Conservation (phyloP, 176 grass and related monocot species). For the Musa beccarii region DNA sequence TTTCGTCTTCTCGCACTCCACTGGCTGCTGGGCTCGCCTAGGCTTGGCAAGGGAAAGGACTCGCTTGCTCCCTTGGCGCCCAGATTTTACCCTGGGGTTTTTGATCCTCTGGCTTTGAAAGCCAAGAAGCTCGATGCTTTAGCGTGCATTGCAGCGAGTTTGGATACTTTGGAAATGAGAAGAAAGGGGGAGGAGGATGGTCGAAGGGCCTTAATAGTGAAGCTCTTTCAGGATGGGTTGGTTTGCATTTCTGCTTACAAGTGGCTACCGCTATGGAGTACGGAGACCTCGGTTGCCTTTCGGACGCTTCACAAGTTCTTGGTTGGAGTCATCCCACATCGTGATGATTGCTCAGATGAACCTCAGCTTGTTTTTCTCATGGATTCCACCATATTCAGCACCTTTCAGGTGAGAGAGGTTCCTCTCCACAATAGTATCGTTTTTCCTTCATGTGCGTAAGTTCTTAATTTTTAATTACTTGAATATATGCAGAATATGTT, state of each 20-base stretch:
- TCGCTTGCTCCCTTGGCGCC: constrained; percentile 13
- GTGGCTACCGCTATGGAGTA: constrained; percentile 75
- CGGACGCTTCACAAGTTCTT: constrained; percentile 54
- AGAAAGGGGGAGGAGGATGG: constrained; percentile 23
- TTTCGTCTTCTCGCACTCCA: constrained; percentile 65
- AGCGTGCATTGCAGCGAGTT: constrained; percentile 28
- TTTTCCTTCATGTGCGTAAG: constrained; percentile 9
- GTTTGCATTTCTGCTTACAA: constrained; percentile 55
- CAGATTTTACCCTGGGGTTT: constrained; percentile 55
- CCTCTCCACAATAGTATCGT: neutral
- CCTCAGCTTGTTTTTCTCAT: constrained; percentile 41
- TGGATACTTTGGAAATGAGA: neutral
- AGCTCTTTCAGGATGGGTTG: constrained; percentile 62
- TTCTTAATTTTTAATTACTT: neutral
- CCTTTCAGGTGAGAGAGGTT: constrained; percentile 56
- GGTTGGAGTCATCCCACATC: constrained; percentile 49
- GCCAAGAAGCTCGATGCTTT: constrained; percentile 82
- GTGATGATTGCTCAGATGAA: constrained; percentile 18
- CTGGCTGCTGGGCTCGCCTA: constrained; percentile 57
- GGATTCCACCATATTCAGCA: constrained; percentile 68
- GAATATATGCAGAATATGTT: constrained; percentile 53
- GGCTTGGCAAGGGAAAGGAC: constrained; percentile 21
- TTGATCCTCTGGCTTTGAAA: constrained; percentile 73
- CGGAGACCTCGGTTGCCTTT: constrained; percentile 69
- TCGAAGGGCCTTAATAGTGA: neutral